Conservation (phyloP, 768 basidiomycete species). For the Leccinum uliginosum region DNA sequence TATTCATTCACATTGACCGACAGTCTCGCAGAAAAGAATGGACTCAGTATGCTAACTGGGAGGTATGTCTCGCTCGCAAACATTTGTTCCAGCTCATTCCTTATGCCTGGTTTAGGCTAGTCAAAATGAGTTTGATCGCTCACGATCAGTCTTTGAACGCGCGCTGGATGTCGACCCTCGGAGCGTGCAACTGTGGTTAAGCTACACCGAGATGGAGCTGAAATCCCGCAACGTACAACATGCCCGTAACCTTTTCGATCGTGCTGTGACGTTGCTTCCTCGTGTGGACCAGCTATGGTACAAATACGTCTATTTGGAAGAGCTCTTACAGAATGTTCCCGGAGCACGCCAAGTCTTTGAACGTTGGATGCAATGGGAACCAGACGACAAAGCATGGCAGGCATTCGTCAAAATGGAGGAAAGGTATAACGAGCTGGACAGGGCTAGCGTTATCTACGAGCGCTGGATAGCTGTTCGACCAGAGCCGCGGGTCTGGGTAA, state of each 20-base stretch:
- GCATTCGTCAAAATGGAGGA: conserved; percentile 99
- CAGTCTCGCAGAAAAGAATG: conserved; percentile 65
- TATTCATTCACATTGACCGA: not conserved
- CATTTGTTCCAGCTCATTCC: not conserved
- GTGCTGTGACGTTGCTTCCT: conserved; percentile 93
- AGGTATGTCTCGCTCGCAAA: conserved; percentile 40
- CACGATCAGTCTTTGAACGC: conserved; percentile 93
- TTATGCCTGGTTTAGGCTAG: conserved; percentile 54
- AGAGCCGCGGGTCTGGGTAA: conserved; percentile 80
- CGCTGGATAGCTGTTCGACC: conserved; percentile 75
- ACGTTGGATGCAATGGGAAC: conserved; percentile 99
- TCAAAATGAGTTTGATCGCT: conserved; percentile 94
- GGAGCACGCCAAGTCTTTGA: conserved; percentile 98
- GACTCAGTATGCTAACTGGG: conserved; percentile 85
- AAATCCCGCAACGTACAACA: conserved; percentile 98
- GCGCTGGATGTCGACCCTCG: conserved; percentile 94
- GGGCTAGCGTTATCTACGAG: conserved; percentile 91
- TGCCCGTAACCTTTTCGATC: conserved; percentile 93
- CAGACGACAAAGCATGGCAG: conserved; percentile 99
- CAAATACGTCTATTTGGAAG: conserved; percentile 98
- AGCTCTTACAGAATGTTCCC: conserved; percentile 91
- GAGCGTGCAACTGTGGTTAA: conserved; percentile 87
- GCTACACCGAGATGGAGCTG: conserved; percentile 95
- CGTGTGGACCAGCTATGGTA: conserved; percentile 98
- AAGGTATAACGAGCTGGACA: conserved; percentile 85